phyloP scores from a whole-genome alignment of 2,329 filamentous ascomycete species.

The Claviceps capensis region DNA sequence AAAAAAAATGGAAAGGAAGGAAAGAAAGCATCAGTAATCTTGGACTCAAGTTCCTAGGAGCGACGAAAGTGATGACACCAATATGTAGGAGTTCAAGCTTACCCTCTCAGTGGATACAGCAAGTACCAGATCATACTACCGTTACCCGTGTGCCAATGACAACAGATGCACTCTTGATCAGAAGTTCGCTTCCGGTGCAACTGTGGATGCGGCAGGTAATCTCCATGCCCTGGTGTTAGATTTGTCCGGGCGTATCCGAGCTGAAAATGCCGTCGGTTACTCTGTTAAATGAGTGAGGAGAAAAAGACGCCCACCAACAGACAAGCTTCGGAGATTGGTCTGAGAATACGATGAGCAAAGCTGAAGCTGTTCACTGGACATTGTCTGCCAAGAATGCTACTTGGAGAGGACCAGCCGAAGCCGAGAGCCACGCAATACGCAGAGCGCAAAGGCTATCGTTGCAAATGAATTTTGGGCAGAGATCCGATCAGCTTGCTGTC shows the following conservation, averaged over 20 bases:
- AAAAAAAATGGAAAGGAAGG: background rate
- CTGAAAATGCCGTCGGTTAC: background rate
- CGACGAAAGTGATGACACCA: background rate
- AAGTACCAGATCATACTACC: constrained; percentile 5
- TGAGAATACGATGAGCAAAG: background rate
- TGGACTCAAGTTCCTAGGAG: too few species aligned
- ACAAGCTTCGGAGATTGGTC: background rate
- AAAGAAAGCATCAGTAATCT: background rate
- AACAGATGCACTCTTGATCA: background rate
- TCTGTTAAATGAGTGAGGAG: background rate
- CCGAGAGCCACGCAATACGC: background rate
- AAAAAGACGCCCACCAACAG: background rate
- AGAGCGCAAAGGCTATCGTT: background rate
- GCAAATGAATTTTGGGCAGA: background rate
- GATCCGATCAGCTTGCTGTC: background rate
- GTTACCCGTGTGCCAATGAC: background rate
- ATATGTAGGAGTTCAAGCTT: background rate
- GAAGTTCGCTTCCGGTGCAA: background rate
- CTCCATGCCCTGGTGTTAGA: background rate
- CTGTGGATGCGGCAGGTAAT: background rate
- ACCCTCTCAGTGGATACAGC: constrained; percentile 8
- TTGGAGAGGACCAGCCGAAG: background rate
- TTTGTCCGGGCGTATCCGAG: background rate
- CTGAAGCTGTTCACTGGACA: background rate
- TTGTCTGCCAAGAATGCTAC: background rate